A percentile compares a stretch with the other conserved stretches of the same genome.
These are phyloP conservation scores for Scheffersomyces amazonensis DNA, from an alignment of 805 yeast species.

Conservation along the genomic window DNA sequence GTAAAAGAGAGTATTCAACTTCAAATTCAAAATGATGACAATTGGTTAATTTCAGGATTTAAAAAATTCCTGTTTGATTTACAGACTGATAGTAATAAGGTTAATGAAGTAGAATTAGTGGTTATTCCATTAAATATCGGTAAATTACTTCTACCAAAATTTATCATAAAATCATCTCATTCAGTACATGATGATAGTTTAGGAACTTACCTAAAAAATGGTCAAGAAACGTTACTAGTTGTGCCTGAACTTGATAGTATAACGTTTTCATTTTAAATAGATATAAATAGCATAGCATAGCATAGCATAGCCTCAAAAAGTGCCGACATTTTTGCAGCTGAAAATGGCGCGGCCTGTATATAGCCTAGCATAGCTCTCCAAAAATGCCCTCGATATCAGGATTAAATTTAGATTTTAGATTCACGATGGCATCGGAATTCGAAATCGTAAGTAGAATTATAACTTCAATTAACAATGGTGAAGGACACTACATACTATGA, in stretches of 20 bases:
- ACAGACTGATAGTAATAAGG: slow-evolving; percentile 15
- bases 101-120: slow-evolving; percentile 34
- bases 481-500: slow-evolving; percentile 89
- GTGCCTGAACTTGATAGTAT: slow-evolving; percentile 67
- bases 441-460: no score
- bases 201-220: slow-evolving; percentile 59
- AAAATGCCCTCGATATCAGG: no score
- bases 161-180: slow-evolving; percentile 36
- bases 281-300: background rate
- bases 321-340: no score
- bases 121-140: slow-evolving; percentile 80
- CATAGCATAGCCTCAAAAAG: no score
- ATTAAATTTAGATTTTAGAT: no score
- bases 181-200: slow-evolving; percentile 58
- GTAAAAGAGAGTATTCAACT: slow-evolving; percentile 32
- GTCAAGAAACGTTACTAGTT: slow-evolving; percentile 65
- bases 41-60: slow-evolving; percentile 80
- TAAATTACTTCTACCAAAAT: slow-evolving; percentile 61
- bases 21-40: slow-evolving; percentile 54
- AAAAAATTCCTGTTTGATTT: slow-evolving; percentile 50
- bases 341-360: no score
- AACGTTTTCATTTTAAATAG: slow-evolving; percentile 51
- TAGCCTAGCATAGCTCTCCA: no score
- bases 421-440: background rate
- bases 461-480: slow-evolving; percentile 48